Conservation (phyloP, 495 filamentous ascomycete species). For the Aspergillus panamensis region DNA sequence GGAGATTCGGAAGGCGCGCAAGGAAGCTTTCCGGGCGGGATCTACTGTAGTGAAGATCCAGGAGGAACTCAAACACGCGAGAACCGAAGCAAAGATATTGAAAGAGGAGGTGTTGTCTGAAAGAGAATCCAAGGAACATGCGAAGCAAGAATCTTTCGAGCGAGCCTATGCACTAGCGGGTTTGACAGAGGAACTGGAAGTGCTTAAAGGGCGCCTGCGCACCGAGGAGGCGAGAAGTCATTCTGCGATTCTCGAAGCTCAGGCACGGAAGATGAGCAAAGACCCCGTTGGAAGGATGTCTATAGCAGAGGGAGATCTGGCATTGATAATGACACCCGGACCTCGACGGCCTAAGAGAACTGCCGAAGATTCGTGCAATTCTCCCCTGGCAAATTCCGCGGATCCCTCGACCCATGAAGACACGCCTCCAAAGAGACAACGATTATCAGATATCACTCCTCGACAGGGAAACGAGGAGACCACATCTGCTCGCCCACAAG, state of each 20-base stretch:
- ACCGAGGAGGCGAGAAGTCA: conserved; percentile 61
- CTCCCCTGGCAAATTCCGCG: conserved; percentile 35
- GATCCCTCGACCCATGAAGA: conserved; percentile 46
- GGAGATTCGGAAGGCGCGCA: conserved; percentile 74
- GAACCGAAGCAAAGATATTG: conserved; percentile 49
- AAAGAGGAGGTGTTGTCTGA: conserved; percentile 53
- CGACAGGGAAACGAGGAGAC: conserved; percentile 46
- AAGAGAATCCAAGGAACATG: conserved; percentile 46
- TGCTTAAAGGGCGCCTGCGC: conserved; percentile 58
- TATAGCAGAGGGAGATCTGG: conserved; percentile 35
- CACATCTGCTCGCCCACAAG: conserved; percentile 33
- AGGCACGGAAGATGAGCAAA: conserved; percentile 29
- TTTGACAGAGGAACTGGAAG: conserved; percentile 69
- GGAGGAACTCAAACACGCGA: conserved; percentile 72
- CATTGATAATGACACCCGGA: conserved; percentile 31
- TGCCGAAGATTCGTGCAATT: conserved; percentile 55
- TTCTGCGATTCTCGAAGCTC: conserved; percentile 30
- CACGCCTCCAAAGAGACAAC: conserved; percentile 63
- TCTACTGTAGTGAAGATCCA: conserved; percentile 73
- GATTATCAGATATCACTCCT: conserved; percentile 47
- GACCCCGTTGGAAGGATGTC: conserved; percentile 32
- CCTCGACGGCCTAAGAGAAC: conserved; percentile 51
- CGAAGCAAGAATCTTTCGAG: conserved; percentile 74
- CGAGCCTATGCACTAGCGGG: conserved; percentile 69
- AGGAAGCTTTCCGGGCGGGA: conserved; percentile 80